Percentiles rank a stretch among this genome's conserved stretches.
Conservation (phyloP, 164 flowering plant genomes). For the Platanus orientalis region DNA sequence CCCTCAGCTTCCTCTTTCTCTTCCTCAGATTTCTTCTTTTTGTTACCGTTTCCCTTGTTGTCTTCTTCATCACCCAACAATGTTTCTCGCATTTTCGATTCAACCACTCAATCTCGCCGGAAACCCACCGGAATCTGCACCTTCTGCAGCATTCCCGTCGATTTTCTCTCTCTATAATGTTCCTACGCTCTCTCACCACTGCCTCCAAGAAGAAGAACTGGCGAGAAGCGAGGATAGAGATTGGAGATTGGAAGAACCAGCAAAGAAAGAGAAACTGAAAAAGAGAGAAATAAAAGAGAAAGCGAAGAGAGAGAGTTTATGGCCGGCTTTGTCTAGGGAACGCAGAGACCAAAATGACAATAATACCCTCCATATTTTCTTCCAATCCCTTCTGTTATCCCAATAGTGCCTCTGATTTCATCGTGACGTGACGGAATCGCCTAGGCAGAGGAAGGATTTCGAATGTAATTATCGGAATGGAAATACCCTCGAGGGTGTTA, state of each 20-base stretch:
- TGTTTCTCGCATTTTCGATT: constrained; percentile 37
- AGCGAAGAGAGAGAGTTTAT: neutral
- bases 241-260: neutral
- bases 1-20: constrained; percentile 1
- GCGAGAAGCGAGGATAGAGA: neutral
- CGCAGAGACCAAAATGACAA: constrained; percentile 25
- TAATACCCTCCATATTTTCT: constrained; percentile 14
- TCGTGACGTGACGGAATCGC: constrained; percentile 45
- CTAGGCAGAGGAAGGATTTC: constrained; percentile 12
- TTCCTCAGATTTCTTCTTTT: constrained; percentile 29
- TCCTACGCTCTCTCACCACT: neutral
- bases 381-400: neutral
- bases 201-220: neutral
- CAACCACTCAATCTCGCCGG: neutral
- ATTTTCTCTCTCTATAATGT: neutral
- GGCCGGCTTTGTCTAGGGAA: constrained; percentile 36
- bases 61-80: constrained; percentile 14
- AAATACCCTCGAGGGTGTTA: rapidly evolving
- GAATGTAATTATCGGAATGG: neutral
- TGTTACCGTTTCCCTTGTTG: constrained; percentile 8
- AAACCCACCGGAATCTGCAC: constrained; percentile 12
- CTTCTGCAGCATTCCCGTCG: constrained; percentile 27
- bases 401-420: constrained; percentile 16
- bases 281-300: constrained; percentile 5
- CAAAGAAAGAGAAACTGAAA: constrained; percentile 3